Evolutionary conservation across 805 yeast genomes (phyloP), one percentile per base, ranked within the genome.

Genomic region (Wickerhamomyces chaumierensis): DNA sequence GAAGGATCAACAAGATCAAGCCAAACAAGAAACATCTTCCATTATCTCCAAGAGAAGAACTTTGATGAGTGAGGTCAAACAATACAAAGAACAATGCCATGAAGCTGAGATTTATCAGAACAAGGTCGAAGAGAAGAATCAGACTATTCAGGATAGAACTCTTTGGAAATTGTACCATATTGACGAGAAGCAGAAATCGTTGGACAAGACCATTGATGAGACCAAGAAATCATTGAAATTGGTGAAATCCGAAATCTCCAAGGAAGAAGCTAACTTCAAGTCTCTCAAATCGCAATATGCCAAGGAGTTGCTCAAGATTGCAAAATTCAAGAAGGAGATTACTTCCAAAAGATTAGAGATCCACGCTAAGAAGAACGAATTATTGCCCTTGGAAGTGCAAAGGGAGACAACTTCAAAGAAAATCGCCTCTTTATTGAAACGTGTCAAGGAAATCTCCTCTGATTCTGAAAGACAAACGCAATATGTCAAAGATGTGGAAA

Each of bases 11-110:
- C 72, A 70, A 39, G 92, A 80, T 33, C 65, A 62, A 21, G 79
- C 90, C 3, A 78, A 72, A 41, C 81, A 76, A 33, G 65, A 68
- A 2, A 69, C 94, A 0, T 71, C 79, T 3, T 65, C 73, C 11
- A 72, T 82, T 3, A 75, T 81, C 42, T 71, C 84, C 20, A 73
- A 78, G 44, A 80, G 79, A 57, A 73, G 88, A 55, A 71, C 78
- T 31, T 66, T 78, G 33, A 80, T 73, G 47, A 72, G 78, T 29
- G 97, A 85, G 53, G 68, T 83, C 36, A 81, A 72, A 53, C 88
- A 79, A 48, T 85, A 85, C 49, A 76, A 75, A 46, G 85, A 75
- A 42, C 94, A 86, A 53, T 68, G 80, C 48, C 64, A 64, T 5
- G 92, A 86, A 54, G 81, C 81, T 36, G 82, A 77, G 41, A 62